These are phyloP conservation scores for Aspergillus brasiliensis DNA, from an alignment of 2,329 filamentous ascomycete genomes.

Conservation along the genomic window DNA sequence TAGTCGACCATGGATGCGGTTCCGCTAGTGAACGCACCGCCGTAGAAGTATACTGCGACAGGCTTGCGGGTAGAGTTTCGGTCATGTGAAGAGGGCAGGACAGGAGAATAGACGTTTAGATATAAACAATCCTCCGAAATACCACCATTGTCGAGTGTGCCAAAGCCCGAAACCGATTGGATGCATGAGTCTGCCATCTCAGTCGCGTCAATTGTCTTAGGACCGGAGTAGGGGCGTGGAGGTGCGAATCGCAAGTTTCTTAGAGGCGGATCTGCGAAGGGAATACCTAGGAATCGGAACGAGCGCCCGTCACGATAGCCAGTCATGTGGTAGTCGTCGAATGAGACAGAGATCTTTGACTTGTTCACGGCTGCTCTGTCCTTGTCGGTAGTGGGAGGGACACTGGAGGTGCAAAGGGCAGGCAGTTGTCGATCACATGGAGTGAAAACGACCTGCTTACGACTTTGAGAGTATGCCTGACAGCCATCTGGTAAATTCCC, in stretches of 20 bases:
- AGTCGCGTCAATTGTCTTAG: constrained; percentile 34
- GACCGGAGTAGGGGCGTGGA: constrained; percentile 31
- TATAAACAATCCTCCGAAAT: constrained; percentile 40
- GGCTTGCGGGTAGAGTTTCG: constrained; percentile 17
- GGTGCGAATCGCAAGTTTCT: constrained; percentile 48
- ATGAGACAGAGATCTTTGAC: constrained; percentile 23
- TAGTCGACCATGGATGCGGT: constrained; percentile 30
- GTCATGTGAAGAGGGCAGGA: constrained; percentile 25
- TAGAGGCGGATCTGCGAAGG: constrained; percentile 51
- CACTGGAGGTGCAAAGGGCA: constrained; percentile 25
- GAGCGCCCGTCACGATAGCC: constrained; percentile 33
- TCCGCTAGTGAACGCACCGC: constrained; percentile 34
- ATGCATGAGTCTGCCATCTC: constrained; percentile 23
- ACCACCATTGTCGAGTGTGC: constrained; percentile 12
- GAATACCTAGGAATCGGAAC: constrained; percentile 49
- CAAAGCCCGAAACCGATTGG: constrained; percentile 21
- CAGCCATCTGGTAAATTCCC: constrained; percentile 10
- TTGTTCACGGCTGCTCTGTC: constrained; percentile 15
- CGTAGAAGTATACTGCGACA: constrained; percentile 38
- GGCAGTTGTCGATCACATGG: constrained; percentile 21
- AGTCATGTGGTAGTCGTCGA: constrained; percentile 22
- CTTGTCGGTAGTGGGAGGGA: constrained; percentile 23
- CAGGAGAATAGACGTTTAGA: constrained; percentile 38
- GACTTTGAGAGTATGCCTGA: constrained; percentile 20
- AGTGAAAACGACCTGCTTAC: constrained; percentile 10